Conservation (phyloP, 345 rosid genomes). For the Garcia nutans region DNA sequence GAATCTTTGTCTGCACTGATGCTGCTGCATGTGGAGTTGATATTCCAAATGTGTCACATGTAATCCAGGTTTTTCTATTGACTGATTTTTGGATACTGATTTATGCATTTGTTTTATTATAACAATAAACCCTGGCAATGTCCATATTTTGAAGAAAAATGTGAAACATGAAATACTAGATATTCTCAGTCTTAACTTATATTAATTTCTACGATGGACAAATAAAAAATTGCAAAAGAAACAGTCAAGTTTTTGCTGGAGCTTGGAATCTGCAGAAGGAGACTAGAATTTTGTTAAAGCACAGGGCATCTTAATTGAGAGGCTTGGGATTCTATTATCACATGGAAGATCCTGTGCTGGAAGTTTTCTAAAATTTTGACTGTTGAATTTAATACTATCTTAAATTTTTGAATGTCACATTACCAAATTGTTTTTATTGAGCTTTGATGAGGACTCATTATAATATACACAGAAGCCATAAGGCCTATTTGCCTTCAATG, state of each 20-base stretch:
- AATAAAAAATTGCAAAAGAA: background rate
- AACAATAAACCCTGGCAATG: slow-evolving; percentile 6
- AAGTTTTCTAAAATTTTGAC: background rate
- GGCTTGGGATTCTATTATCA: background rate
- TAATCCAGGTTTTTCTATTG: slow-evolving; percentile 73
- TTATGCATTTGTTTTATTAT: background rate
- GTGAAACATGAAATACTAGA: background rate
- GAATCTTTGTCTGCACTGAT: slow-evolving; percentile 91
- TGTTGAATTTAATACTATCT: background rate
- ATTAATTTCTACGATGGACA: background rate
- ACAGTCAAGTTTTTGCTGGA: background rate
- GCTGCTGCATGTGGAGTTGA: slow-evolving; percentile 99
- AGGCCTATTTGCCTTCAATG: no score
- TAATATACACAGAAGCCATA: background rate
- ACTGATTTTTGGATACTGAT: slow-evolving; percentile 1
- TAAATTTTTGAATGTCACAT: background rate
- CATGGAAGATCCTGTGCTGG: background rate
- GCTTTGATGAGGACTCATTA: background rate
- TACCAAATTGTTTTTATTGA: background rate
- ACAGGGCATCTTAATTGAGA: background rate
- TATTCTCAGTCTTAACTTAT: background rate
- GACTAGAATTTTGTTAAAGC: background rate
- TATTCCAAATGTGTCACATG: slow-evolving; percentile 83
- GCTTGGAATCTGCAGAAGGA: background rate
- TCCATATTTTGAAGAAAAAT: background rate